These are phyloP conservation scores for Kuraishia molischiana DNA, from an alignment of 805 yeast species.

Conservation along the genomic window DNA sequence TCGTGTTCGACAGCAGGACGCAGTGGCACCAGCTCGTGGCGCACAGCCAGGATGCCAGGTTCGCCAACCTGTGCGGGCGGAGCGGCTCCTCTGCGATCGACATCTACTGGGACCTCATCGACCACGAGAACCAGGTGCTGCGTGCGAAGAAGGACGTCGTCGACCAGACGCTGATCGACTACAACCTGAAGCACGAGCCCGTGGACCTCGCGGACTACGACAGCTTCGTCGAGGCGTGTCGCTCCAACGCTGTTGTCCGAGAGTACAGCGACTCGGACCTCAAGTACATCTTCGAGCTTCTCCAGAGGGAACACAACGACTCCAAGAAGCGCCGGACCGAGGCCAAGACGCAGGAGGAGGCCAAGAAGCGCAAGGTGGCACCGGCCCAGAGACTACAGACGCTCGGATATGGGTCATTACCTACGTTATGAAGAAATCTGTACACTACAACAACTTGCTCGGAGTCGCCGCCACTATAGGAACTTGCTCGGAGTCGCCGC, in stretches of 20 bases:
- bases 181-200: constrained; percentile 1
- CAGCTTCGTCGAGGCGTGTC: neutral
- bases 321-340: constrained; percentile 2
- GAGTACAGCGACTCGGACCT: constrained; percentile 6
- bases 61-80: constrained; percentile 57
- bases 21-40: constrained; percentile 51
- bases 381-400: constrained; percentile 2
- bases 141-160: constrained; percentile 52
- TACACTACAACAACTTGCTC: neutral
- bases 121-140: constrained; percentile 45
- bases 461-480: no score
- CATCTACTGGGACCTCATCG: constrained; percentile 64
- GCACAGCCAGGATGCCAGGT: constrained; percentile 44
- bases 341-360: neutral
- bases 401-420: constrained; percentile 4
- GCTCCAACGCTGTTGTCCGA: neutral
- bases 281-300: constrained; percentile 9
- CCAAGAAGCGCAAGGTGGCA: neutral
- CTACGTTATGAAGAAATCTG: neutral
- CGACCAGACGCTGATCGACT: constrained; percentile 33
- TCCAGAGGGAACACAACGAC: constrained; percentile 7
- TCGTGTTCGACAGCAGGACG: constrained; percentile 38
- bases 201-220: neutral
- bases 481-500: no score
- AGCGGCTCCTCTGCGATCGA: constrained; percentile 74